Base-by-base conservation (phyloP, 768 basidiomycete species). In the Leucocoprinus sp. region DNA sequence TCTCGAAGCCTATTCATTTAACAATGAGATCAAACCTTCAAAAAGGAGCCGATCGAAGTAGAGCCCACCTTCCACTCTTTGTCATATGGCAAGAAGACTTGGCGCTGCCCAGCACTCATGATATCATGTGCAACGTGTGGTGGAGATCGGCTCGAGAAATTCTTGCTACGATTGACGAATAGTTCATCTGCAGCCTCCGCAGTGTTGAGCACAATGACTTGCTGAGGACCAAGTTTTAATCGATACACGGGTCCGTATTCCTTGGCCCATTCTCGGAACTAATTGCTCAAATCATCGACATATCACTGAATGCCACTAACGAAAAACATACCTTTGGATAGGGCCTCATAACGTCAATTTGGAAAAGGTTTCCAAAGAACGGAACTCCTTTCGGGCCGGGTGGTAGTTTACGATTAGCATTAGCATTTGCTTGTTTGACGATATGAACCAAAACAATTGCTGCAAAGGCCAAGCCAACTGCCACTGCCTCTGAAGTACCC, bases 101-200 rank as follows among this genome's bases (percentile, higher is more conserved):
- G 37, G 14, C 60, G 44, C 33, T 60, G 58, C 3, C 56, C 59
- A 24, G 55, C 59, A 46, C 60, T 59, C 55, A 62, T 50, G 17
- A 62, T 56, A 45, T 60, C 59, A n/a, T 60, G 58, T 4, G 59
- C 59, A n/a, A 62, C 58, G 44, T 62, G 59, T 1, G 59, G 60
- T 22, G 56, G 55, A 8, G 57, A 53, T 17, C 61, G 56, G 28
- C 55, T 54, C 3, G 61, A 60, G 42, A 56, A 62, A 17, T 39
- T 48, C 18, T 50, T 52, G 50, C 57, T 57, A 21, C 61, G 60
- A 21, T 50, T 51, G 26, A 55, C 51, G 34, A 59, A 54, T 8
- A 59, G 40, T 43, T 59, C 57, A 37, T 57, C 51, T 2, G 57
- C 55, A 24, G 50, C 55, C 34, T 59, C 56, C 5, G 57, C 50